Conservation (phyloP, 2,329 filamentous ascomycete genomes). For the Diplodia scrobiculata region DNA sequence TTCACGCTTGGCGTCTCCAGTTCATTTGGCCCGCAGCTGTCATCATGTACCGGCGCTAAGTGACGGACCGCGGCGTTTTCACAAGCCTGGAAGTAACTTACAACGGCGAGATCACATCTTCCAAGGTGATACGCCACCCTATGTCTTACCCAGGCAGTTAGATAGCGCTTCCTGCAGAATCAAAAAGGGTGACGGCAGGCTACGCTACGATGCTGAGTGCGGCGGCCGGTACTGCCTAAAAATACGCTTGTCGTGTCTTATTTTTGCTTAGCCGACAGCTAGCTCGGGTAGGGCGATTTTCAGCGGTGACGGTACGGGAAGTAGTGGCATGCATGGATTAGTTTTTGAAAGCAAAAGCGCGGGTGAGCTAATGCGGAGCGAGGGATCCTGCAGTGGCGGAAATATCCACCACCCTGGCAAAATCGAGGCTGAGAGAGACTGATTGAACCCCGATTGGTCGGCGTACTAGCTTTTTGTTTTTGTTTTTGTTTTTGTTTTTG, state of each 20-base stretch:
- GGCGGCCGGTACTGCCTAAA: not conserved
- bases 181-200: not conserved
- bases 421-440: not conserved
- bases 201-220: not conserved
- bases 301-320: not conserved
- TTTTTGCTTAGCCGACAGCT: not conserved
- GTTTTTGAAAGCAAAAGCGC: not conserved
- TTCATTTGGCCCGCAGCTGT: not conserved
- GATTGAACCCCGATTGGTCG: not conserved
- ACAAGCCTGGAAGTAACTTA: no score
- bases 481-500: not conserved
- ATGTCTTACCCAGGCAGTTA: no score
- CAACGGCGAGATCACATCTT: no score
- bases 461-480: not conserved
- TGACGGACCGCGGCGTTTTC: no score
- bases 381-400: not conserved
- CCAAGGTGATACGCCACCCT: no score
- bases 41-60: not conserved
- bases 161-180: no score
- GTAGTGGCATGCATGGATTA: not conserved
- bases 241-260: not conserved
- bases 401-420: not conserved
- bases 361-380: not conserved
- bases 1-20: not conserved
- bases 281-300: not conserved